Evolutionary conservation across 495 filamentous ascomycete genomes (phyloP).

Genomic region (Penicillium malachiteum): DNA sequence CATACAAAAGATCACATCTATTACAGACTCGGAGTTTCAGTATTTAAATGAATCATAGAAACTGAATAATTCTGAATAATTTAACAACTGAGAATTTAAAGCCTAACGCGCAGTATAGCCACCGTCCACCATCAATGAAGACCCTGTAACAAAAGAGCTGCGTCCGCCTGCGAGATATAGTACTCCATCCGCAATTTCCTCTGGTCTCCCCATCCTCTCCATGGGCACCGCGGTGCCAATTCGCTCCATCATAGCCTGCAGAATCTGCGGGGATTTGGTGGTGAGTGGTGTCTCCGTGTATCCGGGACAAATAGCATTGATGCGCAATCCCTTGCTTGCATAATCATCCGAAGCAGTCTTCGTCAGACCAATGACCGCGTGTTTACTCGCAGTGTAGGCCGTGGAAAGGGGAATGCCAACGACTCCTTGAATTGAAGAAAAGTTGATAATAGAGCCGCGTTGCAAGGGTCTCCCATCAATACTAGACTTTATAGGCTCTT

Average conservation of each 20-base stretch:
- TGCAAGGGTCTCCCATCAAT: constrained; percentile 24
- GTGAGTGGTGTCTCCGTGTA: constrained; percentile 45
- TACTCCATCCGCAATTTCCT: constrained; percentile 46
- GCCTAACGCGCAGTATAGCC: constrained; percentile 32
- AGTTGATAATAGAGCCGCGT: constrained; percentile 42
- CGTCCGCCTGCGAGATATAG: constrained; percentile 40
- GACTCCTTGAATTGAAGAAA: constrained; percentile 42
- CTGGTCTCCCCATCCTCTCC: constrained; percentile 37
- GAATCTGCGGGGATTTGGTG: constrained; percentile 25
- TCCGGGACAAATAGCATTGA: constrained; percentile 48
- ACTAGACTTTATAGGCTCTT: constrained; percentile 34
- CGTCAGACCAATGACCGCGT: constrained; percentile 36
- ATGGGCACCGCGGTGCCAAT: constrained; percentile 40
- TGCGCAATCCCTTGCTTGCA: constrained; percentile 38
- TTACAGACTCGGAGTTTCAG: too few species aligned
- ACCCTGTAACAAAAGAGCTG: constrained; percentile 42
- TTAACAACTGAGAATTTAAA: too few species aligned
- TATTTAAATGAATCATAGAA: too few species aligned
- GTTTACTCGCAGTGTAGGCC: constrained; percentile 36
- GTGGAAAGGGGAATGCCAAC: constrained; percentile 26
- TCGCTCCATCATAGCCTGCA: constrained; percentile 20
- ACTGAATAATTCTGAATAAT: too few species aligned
- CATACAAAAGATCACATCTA: background rate
- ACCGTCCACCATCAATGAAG: constrained; percentile 45
- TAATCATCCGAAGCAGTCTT: constrained; percentile 44